A percentile compares a stretch with the other conserved stretches of the same genome.
Evolutionary conservation across 1,139 yeast species (phyloP).

Genomic region (Groenewaldozyma auringiensis): DNA sequence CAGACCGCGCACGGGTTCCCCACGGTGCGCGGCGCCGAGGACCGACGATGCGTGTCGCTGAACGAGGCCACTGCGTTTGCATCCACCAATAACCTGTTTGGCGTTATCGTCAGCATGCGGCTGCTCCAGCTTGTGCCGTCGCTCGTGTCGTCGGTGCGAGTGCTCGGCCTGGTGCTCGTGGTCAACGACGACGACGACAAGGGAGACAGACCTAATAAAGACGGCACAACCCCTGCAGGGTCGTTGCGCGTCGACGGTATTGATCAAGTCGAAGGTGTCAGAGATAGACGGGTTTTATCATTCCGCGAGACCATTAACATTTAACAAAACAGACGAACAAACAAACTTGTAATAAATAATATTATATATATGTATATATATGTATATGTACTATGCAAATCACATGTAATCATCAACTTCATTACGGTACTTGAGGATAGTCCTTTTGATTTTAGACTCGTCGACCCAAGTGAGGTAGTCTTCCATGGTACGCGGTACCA

Average conservation of each 20-base stretch:
- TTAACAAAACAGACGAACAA: slow-evolving; percentile 34
- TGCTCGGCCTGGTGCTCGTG: slow-evolving; percentile 75
- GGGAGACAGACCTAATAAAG: slow-evolving; percentile 7
- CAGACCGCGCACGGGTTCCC: slow-evolving; percentile 32
- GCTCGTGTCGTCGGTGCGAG: slow-evolving; percentile 64
- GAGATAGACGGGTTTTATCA: slow-evolving; percentile 56
- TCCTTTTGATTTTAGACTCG: slow-evolving; percentile 83
- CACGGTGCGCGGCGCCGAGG: slow-evolving; percentile 25
- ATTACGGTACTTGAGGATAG: slow-evolving; percentile 81
- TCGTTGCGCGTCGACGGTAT: slow-evolving; percentile 1
- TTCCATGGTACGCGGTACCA: slow-evolving; percentile 83
- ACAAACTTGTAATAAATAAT: background rate
- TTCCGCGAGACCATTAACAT: slow-evolving; percentile 66
- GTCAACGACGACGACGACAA: slow-evolving; percentile 38
- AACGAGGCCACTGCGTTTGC: slow-evolving; percentile 68
- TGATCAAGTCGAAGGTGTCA: slow-evolving; percentile 66
- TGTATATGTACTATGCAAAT: background rate
- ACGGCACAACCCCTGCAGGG: background rate
- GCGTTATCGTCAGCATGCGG: slow-evolving; percentile 69
- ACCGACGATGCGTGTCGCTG: slow-evolving; percentile 44
- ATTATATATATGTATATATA: no score
- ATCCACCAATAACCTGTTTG: slow-evolving; percentile 71
- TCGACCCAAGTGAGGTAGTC: slow-evolving; percentile 98
- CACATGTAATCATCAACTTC: slow-evolving; percentile 35
- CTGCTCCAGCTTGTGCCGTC: slow-evolving; percentile 68